These are phyloP conservation scores for Dactylellina drechsleri DNA, from an alignment of 2,329 filamentous ascomycete genomes.

Conservation along the genomic window DNA sequence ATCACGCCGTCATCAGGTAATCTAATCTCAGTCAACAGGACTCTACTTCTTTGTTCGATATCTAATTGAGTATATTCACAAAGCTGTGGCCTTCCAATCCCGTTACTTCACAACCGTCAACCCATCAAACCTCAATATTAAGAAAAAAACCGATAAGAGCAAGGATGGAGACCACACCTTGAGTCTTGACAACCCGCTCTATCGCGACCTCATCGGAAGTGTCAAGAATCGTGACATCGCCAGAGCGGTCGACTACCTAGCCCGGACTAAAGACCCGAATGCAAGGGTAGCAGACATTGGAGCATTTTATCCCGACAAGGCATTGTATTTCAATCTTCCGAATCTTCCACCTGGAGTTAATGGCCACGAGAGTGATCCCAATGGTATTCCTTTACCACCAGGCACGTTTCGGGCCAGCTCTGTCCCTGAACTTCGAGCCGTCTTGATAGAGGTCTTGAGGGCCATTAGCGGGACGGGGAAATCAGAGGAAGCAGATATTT, in stretches of 20 bases:
- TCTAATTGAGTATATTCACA: not conserved
- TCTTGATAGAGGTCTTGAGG: conserved; percentile 28
- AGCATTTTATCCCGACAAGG: not conserved
- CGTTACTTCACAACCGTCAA: conserved; percentile 1
- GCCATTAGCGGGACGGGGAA: no score
- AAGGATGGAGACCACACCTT: not conserved
- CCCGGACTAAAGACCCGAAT: conserved; percentile 11
- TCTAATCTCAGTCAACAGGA: not conserved
- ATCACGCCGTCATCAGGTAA: conserved; percentile 23
- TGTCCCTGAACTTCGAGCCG: conserved; percentile 24
- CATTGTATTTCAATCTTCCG: conserved; percentile 27
- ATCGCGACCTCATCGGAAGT: conserved; percentile 36
- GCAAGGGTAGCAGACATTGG: not conserved
- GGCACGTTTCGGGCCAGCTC: conserved; percentile 31
- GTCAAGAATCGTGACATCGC: conserved; percentile 39
- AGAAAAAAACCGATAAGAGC: not conserved
- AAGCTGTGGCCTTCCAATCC: conserved; percentile 2
- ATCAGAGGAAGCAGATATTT: no score
- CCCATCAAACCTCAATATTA: not conserved
- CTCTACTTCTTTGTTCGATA: not conserved
- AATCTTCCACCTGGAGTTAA: conserved; percentile 33
- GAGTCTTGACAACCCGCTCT: conserved; percentile 22
- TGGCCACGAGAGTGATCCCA: conserved; percentile 20
- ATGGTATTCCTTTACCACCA: conserved; percentile 45
- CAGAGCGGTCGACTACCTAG: conserved; percentile 13